Evolutionary conservation across 2,329 filamentous ascomycete genomes (phyloP).

Genomic region (Penicillium griseofulvum): DNA sequence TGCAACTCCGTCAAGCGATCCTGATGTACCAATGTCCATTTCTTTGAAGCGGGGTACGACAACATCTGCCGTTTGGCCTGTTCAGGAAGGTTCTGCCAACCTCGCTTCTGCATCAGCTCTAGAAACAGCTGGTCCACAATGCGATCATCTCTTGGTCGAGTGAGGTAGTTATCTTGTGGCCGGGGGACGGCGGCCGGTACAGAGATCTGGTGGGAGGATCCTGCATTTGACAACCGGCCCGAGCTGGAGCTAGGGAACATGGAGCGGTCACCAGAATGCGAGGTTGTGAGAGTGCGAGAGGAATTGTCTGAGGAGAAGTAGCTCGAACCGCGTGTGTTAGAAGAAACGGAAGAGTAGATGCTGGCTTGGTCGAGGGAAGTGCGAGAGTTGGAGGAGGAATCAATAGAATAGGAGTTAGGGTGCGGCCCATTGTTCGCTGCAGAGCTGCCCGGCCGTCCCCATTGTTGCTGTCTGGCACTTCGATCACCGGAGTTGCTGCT

Average conservation of each 20-base stretch:
- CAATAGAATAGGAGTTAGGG: conserved; percentile 57
- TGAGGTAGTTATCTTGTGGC: conserved; percentile 42
- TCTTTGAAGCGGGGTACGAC: conserved; percentile 89
- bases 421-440: conserved; percentile 53
- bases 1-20: conserved; percentile 91
- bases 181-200: conserved; percentile 31
- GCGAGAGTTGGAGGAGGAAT: conserved; percentile 54
- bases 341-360: conserved; percentile 60
- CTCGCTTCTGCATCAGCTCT: conserved; percentile 93
- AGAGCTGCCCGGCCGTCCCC: conserved; percentile 62
- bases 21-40: conserved; percentile 96
- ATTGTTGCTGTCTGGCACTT: conserved; percentile 73
- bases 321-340: conserved; percentile 56
- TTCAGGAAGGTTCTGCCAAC: conserved; percentile 95
- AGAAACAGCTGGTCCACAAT: conserved; percentile 89
- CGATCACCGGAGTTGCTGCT: conserved; percentile 69
- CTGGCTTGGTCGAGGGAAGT: conserved; percentile 64
- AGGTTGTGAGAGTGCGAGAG: conserved; percentile 43
- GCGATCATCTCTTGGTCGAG: conserved; percentile 56
- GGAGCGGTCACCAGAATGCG: conserved; percentile 36
- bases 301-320: conserved; percentile 57
- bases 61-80: conserved; percentile 94
- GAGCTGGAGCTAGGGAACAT: conserved; percentile 25
- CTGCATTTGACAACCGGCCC: conserved; percentile 32
- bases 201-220: conserved; percentile 29